These are phyloP conservation scores for Clonostachys rhizophaga DNA, from an alignment of 2,329 filamentous ascomycete genomes.

Conservation along the genomic window DNA sequence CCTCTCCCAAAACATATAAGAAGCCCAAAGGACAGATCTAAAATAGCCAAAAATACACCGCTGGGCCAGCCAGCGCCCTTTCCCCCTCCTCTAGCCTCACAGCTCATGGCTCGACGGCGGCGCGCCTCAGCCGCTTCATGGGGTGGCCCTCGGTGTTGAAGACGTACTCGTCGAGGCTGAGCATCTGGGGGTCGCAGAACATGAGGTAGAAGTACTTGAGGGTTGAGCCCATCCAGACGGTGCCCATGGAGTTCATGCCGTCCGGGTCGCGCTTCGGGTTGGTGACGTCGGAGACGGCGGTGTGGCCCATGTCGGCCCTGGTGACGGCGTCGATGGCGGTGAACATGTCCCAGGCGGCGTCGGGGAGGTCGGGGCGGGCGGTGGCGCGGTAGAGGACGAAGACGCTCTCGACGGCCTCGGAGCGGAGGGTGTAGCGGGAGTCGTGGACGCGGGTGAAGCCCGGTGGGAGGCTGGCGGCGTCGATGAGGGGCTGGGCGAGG, in stretches of 20 bases:
- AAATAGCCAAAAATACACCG: no score
- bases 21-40: no score
- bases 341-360: slow-evolving; percentile 44
- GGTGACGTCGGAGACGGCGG: slow-evolving; percentile 24
- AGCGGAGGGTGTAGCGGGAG: slow-evolving; percentile 35
- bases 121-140: slow-evolving; percentile 3
- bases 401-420: slow-evolving; percentile 47
- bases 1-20: no score
- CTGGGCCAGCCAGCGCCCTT: no score
- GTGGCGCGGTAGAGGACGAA: slow-evolving; percentile 48
- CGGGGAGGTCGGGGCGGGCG: slow-evolving; percentile 34
- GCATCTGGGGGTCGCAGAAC: slow-evolving; percentile 58
- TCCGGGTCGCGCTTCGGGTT: neutral
- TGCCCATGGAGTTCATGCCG: neutral
- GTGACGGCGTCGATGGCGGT: slow-evolving; percentile 32
- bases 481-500: neutral
- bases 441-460: slow-evolving; percentile 54
- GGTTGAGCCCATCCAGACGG: slow-evolving; percentile 62
- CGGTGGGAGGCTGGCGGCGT: slow-evolving; percentile 22
- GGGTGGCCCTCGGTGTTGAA: slow-evolving; percentile 51
- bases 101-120: no score
- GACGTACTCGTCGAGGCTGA: slow-evolving; percentile 66
- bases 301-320: slow-evolving; percentile 35
- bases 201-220: slow-evolving; percentile 72
- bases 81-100: no score